A percentile compares a stretch with the other conserved stretches of the same genome.
These are phyloP conservation scores for Diaporthe vaccinii DNA, from an alignment of 2,329 filamentous ascomycete species.

Conservation along the genomic window DNA sequence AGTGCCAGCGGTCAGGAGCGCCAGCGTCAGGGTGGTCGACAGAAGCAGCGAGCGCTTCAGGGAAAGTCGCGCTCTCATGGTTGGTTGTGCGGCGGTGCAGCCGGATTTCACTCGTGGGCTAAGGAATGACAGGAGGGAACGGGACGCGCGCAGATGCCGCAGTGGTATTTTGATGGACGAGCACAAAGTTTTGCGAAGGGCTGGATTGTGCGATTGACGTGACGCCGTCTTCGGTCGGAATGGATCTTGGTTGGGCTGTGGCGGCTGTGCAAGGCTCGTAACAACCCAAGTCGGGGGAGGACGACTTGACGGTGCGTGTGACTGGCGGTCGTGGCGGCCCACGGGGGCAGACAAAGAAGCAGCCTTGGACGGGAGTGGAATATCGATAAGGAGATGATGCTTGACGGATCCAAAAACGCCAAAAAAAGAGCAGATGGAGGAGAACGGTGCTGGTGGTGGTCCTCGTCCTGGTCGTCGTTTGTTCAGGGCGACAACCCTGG, in stretches of 20 bases:
- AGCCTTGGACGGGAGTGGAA: slow-evolving; percentile 19
- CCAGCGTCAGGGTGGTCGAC: slow-evolving; percentile 46
- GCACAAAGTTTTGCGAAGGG: neutral
- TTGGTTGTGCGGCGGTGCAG: slow-evolving; percentile 25
- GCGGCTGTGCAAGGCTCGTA: slow-evolving; percentile 37
- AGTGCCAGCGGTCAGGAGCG: slow-evolving; percentile 45
- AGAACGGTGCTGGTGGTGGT: neutral
- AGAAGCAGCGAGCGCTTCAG: slow-evolving; percentile 52
- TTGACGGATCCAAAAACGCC: slow-evolving; percentile 14
- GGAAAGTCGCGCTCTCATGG: slow-evolving; percentile 49
- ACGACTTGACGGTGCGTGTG: neutral
- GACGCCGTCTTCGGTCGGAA: neutral
- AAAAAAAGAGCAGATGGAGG: slow-evolving; percentile 13
- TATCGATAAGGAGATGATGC: slow-evolving; percentile 13
- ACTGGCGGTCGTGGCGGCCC: slow-evolving; percentile 7
- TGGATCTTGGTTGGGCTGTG: slow-evolving; percentile 14
- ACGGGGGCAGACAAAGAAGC: slow-evolving; percentile 7
- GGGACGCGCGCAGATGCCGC: too few species aligned
- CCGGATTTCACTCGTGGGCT: neutral
- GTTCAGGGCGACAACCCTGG: slow-evolving; percentile 11
- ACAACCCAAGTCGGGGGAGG: slow-evolving; percentile 27
- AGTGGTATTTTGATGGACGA: neutral
- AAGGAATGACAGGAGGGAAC: neutral
- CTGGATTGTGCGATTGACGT: neutral
- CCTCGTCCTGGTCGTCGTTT: slow-evolving; percentile 24